These are phyloP conservation scores for Linnemannia schmuckeri DNA, from an alignment of 192 early-diverging fungal genomes.

Conservation along the genomic window DNA sequence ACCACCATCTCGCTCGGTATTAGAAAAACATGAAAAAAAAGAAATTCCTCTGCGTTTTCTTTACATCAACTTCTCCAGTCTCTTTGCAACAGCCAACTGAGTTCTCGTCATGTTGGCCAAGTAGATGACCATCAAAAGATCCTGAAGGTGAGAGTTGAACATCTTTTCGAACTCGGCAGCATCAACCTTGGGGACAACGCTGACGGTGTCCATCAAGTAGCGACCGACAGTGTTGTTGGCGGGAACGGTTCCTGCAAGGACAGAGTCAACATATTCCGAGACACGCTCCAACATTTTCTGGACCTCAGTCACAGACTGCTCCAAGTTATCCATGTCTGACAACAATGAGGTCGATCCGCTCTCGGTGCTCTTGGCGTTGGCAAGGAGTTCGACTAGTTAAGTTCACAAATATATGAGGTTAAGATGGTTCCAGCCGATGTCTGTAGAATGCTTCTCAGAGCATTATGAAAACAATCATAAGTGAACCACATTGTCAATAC, in stretches of 20 bases:
- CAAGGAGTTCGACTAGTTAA: slow-evolving; percentile 75
- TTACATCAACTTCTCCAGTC: slow-evolving; percentile 84
- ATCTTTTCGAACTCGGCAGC: slow-evolving; percentile 88
- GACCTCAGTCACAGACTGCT: slow-evolving; percentile 80
- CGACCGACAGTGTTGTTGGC: slow-evolving; percentile 89
- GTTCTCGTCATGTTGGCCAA: slow-evolving; percentile 95
- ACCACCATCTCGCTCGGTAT: neutral
- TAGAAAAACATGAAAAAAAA: neutral
- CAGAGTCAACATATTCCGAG: slow-evolving; percentile 81
- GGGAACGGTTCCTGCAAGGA: slow-evolving; percentile 69
- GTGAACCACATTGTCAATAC: neutral
- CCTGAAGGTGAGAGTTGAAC: slow-evolving; percentile 95
- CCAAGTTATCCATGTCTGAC: slow-evolving; percentile 94
- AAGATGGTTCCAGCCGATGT: neutral
- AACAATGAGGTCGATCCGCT: slow-evolving; percentile 71
- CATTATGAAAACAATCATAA: neutral
- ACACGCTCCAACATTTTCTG: slow-evolving; percentile 89
- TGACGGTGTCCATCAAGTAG: slow-evolving; percentile 93
- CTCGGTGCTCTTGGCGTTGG: slow-evolving; percentile 68
- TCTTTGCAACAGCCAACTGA: slow-evolving; percentile 94
- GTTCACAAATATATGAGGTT: neutral
- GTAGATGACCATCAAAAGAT: slow-evolving; percentile 96
- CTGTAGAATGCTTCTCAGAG: neutral
- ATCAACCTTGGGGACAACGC: slow-evolving; percentile 90
- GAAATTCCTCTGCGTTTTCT: neutral